Evolutionary conservation across 2,329 filamentous ascomycete genomes (phyloP).

Genomic region (Nemania serpens): DNA sequence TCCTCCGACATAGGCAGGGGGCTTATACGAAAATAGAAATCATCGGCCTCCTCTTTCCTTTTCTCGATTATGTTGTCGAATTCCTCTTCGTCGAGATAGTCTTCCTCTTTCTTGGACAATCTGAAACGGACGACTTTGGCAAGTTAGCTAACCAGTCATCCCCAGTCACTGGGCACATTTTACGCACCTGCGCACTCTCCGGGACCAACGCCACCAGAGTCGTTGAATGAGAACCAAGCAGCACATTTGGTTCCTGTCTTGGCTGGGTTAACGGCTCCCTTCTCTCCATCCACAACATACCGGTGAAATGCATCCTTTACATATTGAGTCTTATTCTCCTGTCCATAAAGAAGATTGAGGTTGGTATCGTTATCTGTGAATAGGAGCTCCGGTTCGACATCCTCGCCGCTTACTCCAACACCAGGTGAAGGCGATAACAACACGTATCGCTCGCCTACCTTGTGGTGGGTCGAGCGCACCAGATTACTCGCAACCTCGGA

Average conservation of each 20-base stretch:
- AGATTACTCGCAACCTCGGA: slow-evolving; percentile 66
- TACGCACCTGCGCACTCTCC: slow-evolving; percentile 86
- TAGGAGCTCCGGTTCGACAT: slow-evolving; percentile 82
- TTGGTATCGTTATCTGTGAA: slow-evolving; percentile 98
- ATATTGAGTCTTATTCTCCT: slow-evolving; percentile 78
- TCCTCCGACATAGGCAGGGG: slow-evolving; percentile 93
- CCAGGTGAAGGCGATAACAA: slow-evolving; percentile 89
- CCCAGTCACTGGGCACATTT: slow-evolving; percentile 43
- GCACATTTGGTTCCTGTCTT: slow-evolving; percentile 84
- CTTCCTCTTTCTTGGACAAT: slow-evolving; percentile 74
- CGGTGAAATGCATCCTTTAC: slow-evolving; percentile 96
- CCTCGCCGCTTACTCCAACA: slow-evolving; percentile 75
- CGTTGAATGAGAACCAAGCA: slow-evolving; percentile 91
- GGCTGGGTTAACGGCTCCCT: slow-evolving; percentile 79
- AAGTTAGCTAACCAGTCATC: slow-evolving; percentile 17
- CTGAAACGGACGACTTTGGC: slow-evolving; percentile 82
- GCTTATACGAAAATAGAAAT: slow-evolving; percentile 93
- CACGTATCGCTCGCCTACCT: slow-evolving; percentile 81
- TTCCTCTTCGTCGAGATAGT: slow-evolving; percentile 86
- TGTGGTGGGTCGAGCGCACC: slow-evolving; percentile 77
- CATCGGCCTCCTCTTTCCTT: slow-evolving; percentile 86
- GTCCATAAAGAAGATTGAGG: slow-evolving; percentile 73
- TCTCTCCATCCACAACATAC: slow-evolving; percentile 81
- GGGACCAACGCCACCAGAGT: slow-evolving; percentile 82
- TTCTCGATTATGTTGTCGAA: slow-evolving; percentile 91